A percentile compares a stretch with the other conserved stretches of the same genome.
Conservation (phyloP, 1,284 basidiomycete species). For the Exobasidium cylindrosporum region DNA sequence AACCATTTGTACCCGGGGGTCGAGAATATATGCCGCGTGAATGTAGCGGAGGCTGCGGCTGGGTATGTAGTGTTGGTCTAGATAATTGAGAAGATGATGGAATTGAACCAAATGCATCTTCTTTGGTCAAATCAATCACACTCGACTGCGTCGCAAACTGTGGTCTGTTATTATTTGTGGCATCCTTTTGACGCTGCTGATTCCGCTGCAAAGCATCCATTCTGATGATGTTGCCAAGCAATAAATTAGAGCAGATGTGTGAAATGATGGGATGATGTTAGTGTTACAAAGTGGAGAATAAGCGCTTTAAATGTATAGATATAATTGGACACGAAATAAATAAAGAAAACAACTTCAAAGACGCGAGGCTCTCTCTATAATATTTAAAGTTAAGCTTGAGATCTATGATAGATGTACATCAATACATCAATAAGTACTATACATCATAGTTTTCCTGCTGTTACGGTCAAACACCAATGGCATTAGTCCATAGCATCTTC, state of each 20-base stretch:
- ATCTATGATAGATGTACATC: background rate
- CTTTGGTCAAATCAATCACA: background rate
- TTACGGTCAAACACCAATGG: no score
- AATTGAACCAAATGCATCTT: background rate
- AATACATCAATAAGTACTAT: background rate
- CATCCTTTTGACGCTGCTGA: background rate
- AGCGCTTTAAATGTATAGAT: no score
- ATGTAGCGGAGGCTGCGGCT: background rate
- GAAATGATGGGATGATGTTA: no score
- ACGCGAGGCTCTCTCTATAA: no score
- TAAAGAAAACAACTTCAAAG: no score
- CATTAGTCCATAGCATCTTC: no score
- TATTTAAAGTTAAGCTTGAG: no score
- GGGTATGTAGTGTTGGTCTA: background rate
- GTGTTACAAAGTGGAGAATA: no score
- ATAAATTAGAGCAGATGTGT: background rate
- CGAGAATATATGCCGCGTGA: background rate
- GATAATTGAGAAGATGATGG: background rate
- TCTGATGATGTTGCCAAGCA: background rate
- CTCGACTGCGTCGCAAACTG: no score
- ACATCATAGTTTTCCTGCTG: no score
- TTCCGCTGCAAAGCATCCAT: constrained; percentile 2
- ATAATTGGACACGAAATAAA: no score
- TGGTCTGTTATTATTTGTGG: background rate
- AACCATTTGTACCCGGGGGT: background rate